Evolutionary conservation across 257 asterid genomes (phyloP).

Genomic region (Misopates orontium): DNA sequence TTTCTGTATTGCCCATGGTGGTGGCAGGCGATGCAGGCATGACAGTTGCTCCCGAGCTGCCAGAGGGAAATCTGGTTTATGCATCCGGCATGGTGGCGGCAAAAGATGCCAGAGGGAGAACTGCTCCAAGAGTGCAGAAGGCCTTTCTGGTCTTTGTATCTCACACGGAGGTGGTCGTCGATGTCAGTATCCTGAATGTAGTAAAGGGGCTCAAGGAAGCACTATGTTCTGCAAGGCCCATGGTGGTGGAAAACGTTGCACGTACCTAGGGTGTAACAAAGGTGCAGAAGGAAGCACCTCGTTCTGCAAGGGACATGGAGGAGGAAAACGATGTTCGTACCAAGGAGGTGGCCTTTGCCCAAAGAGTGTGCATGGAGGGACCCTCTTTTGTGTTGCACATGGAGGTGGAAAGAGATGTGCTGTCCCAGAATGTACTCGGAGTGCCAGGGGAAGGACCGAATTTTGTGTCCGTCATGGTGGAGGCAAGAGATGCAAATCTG

Average conservation of each 20-base stretch:
- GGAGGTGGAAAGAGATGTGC: constrained; percentile 95
- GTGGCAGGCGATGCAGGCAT: constrained; percentile 82
- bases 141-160: constrained; percentile 93
- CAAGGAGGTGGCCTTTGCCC: constrained; percentile 84
- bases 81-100: constrained; percentile 98
- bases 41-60: constrained; percentile 81
- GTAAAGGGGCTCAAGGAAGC: constrained; percentile 92
- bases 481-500: constrained; percentile 82
- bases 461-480: constrained; percentile 95
- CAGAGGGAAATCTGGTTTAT: constrained; percentile 82
- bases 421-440: constrained; percentile 75
- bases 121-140: constrained; percentile 89
- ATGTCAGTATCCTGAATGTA: constrained; percentile 67
- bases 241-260: constrained; percentile 91
- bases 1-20: constrained; percentile 91
- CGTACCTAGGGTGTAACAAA: constrained; percentile 62
- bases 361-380: constrained; percentile 95
- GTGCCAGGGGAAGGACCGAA: constrained; percentile 93
- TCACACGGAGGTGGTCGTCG: constrained; percentile 97
- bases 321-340: constrained; percentile 86
- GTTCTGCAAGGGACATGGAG: constrained; percentile 93
- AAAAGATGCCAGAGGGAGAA: constrained; percentile 84
- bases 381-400: constrained; percentile 84
- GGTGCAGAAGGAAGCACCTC: constrained; percentile 97
- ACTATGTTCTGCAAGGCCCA: constrained; percentile 91